These are phyloP conservation scores for Musa balbisiana DNA, from an alignment of 202 grass and related monocot genomes.

Conservation along the genomic window DNA sequence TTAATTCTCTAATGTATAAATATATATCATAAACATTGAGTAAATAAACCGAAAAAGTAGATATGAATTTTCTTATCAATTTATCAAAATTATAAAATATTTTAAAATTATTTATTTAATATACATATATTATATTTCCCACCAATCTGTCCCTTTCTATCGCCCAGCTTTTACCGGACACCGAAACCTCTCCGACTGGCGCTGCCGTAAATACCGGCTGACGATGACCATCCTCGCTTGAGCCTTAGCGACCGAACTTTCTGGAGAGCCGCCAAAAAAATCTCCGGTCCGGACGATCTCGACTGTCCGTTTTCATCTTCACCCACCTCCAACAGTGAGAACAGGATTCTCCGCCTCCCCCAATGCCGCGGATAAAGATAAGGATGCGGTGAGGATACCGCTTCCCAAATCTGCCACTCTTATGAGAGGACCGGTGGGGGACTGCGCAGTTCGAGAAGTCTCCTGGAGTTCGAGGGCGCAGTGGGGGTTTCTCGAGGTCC, in stretches of 20 bases:
- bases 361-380: neutral
- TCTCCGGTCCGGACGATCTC: slow-evolving; percentile 7
- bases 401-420: neutral
- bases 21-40: too few relatives aligned
- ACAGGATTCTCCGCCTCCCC: neutral
- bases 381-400: neutral
- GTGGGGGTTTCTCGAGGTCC: neutral
- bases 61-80: too few relatives aligned
- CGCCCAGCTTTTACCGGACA: too few relatives aligned
- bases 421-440: neutral
- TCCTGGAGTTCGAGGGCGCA: neutral
- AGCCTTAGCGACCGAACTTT: slow-evolving; percentile 17
- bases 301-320: neutral
- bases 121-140: too few relatives aligned
- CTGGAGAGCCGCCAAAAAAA: slow-evolving; percentile 28
- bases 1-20: too few relatives aligned
- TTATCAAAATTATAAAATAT: too few relatives aligned
- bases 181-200: too few relatives aligned
- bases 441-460: neutral
- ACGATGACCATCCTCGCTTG: neutral
- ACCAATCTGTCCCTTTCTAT: too few relatives aligned
- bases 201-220: neutral
- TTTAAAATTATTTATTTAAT: too few relatives aligned
- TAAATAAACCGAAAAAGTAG: too few relatives aligned
- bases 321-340: neutral